A percentile compares a stretch with the other conserved stretches of the same genome.
Conservation (phyloP, 805 yeast genomes). For the Candida taoyuanica region DNA sequence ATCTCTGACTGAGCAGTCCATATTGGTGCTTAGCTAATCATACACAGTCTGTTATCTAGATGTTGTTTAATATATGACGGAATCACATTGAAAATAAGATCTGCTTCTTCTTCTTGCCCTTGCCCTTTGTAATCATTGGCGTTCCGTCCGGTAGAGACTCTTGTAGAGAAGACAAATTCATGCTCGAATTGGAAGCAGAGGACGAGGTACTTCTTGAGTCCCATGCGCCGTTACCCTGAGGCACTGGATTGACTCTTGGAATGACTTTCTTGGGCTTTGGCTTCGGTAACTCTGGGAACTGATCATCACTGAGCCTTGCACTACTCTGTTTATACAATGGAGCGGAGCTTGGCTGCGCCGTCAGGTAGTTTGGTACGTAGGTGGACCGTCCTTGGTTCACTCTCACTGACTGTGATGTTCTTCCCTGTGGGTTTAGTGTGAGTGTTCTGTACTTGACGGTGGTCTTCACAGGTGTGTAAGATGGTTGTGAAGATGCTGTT, state of each 20-base stretch:
- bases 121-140: conserved; percentile 24
- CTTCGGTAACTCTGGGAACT: conserved; percentile 47
- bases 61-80: background rate
- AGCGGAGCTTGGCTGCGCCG: conserved; percentile 18
- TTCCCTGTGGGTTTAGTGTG: conserved; percentile 3
- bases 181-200: conserved; percentile 4
- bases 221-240: conserved; percentile 36
- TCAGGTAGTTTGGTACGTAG: conserved; percentile 28
- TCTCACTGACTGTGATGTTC: conserved; percentile 13
- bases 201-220: conserved; percentile 17
- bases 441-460: conserved; percentile 21
- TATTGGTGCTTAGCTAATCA: conserved; percentile 23
- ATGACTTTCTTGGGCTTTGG: conserved; percentile 37
- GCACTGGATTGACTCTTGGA: conserved; percentile 57
- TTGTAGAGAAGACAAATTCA: conserved; percentile 21
- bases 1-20: conserved; percentile 37
- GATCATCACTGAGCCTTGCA: conserved; percentile 23
- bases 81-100: conserved; percentile 46
- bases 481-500: conserved; percentile 6
- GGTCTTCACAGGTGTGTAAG: conserved; percentile 19
- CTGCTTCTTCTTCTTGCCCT: conserved; percentile 48
- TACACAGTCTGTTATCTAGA: background rate
- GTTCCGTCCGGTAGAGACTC: conserved; percentile 21
- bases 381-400: conserved; percentile 16
- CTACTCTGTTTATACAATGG: conserved; percentile 17